A percentile compares a stretch with the other conserved stretches of the same genome.
These are phyloP conservation scores for Solanum tarapatanum DNA, from an alignment of 257 asterid species.

Conservation along the genomic window DNA sequence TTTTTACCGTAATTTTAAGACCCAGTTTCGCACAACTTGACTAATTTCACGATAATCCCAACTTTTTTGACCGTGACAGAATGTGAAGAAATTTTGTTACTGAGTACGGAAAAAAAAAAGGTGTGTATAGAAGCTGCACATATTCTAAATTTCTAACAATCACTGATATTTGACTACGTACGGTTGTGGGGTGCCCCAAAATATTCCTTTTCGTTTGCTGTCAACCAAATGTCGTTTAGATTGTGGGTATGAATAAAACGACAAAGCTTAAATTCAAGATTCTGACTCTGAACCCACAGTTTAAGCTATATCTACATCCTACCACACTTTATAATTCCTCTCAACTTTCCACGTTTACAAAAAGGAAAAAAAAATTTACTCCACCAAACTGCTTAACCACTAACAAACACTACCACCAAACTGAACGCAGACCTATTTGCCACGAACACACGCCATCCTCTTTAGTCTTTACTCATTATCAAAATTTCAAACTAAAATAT, in stretches of 20 bases:
- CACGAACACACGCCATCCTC: conserved; percentile 45
- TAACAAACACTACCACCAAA: conserved; percentile 43
- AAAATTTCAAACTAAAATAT: background rate
- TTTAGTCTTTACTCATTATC: conserved; percentile 9
- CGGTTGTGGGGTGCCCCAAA: conserved; percentile 18
- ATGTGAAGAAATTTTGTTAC: background rate
- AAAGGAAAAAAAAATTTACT: background rate
- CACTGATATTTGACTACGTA: conserved; percentile 1
- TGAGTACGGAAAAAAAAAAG: background rate
- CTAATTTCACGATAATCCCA: background rate
- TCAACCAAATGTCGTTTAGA: conserved; percentile 27
- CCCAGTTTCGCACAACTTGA: too few relatives aligned
- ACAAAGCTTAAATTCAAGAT: conserved; percentile 16
- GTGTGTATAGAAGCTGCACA: background rate
- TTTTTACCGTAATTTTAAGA: too few relatives aligned
- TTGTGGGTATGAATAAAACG: conserved; percentile 15
- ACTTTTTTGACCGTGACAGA: background rate
- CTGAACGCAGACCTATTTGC: conserved; percentile 36
- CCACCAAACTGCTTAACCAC: conserved; percentile 21
- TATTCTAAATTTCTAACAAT: background rate
- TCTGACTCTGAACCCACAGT: conserved; percentile 6
- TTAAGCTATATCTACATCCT: background rate
- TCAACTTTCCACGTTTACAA: conserved; percentile 10
- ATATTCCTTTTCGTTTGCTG: conserved; percentile 19
- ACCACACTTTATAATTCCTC: background rate